Conservation (phyloP, 768 basidiomycete species). For the Sarcomyxa edulis region DNA sequence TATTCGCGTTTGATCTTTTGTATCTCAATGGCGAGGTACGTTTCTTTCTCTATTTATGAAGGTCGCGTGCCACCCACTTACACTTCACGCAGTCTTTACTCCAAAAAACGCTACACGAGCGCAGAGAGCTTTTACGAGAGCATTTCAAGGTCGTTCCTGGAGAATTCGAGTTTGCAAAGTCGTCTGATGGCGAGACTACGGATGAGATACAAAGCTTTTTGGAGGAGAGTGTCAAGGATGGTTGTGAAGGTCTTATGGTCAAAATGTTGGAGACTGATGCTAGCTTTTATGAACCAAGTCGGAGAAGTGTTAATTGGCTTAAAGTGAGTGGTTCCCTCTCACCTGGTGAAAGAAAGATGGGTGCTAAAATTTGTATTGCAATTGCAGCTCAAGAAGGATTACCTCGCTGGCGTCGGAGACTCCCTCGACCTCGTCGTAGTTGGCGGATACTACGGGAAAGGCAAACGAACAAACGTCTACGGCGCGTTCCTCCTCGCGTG, state of each 20-base stretch:
- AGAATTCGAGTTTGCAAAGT: conserved; percentile 92
- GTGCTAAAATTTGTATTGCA: conserved; percentile 3
- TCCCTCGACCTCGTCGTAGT: conserved; percentile 97
- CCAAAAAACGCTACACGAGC: conserved; percentile 65
- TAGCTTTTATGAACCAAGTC: conserved; percentile 92
- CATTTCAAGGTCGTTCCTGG: conserved; percentile 81
- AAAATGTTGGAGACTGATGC: conserved; percentile 95
- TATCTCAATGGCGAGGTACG: conserved; percentile 94
- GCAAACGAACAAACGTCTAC: conserved; percentile 95
- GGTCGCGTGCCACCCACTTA: neutral
- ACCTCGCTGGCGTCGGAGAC: conserved; percentile 93
- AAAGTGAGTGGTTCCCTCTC: conserved; percentile 73
- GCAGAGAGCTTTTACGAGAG: conserved; percentile 69
- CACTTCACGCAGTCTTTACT: conserved; percentile 63
- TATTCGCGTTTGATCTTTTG: conserved; percentile 96
- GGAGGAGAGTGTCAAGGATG: conserved; percentile 96
- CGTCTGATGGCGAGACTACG: conserved; percentile 80
- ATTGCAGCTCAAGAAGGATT: conserved; percentile 93
- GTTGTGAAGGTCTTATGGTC: conserved; percentile 98
- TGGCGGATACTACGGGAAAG: conserved; percentile 95
- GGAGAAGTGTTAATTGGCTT: conserved; percentile 95
- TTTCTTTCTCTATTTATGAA: conserved; percentile 1
- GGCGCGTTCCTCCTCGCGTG: conserved; percentile 98
- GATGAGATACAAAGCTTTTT: conserved; percentile 95
- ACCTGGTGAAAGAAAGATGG: neutral